Evolutionary conservation across 1,284 basidiomycete species (phyloP).

Genomic region (Trichosporon sp.): DNA sequence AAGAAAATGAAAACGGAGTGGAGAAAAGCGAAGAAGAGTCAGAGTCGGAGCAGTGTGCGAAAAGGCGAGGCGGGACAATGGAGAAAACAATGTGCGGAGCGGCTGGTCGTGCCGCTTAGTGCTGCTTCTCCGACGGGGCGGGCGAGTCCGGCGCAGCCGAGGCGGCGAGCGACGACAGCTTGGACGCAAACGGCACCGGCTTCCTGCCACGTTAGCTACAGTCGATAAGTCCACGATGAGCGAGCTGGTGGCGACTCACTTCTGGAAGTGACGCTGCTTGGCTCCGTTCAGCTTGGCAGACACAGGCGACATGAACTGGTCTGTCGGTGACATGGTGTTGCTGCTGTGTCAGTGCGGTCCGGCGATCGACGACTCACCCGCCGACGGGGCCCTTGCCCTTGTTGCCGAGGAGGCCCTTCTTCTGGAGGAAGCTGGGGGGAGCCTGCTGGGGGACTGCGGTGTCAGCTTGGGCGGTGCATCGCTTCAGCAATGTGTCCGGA

Average conservation of each 20-base stretch:
- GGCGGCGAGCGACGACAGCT: conserved; percentile 48
- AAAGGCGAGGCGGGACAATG: neutral
- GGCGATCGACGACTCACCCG: conserved; percentile 34
- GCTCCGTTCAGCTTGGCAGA: conserved; percentile 83
- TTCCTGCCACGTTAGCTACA: conserved; percentile 38
- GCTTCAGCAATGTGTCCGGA: neutral
- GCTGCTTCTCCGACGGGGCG: conserved; percentile 29
- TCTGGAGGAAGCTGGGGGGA: conserved; percentile 49
- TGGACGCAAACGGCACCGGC: conserved; percentile 45
- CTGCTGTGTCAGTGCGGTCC: conserved; percentile 24
- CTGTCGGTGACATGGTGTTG: conserved; percentile 80
- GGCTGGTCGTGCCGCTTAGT: neutral
- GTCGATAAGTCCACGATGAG: neutral
- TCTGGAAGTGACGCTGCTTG: conserved; percentile 86
- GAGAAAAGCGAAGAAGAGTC: conserved; percentile 1
- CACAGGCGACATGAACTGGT: conserved; percentile 85
- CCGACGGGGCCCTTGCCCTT: conserved; percentile 21
- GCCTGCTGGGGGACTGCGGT: conserved; percentile 21
- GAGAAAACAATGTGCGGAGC: no score
- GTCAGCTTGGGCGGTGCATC: neutral
- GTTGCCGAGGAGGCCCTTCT: conserved; percentile 52
- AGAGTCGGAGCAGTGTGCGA: neutral
- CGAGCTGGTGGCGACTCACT: conserved; percentile 62
- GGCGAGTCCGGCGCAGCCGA: conserved; percentile 24
- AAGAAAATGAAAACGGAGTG: neutral